Evolutionary conservation across 257 asterid genomes (phyloP).

Genomic region (Mitragyna speciosa): DNA sequence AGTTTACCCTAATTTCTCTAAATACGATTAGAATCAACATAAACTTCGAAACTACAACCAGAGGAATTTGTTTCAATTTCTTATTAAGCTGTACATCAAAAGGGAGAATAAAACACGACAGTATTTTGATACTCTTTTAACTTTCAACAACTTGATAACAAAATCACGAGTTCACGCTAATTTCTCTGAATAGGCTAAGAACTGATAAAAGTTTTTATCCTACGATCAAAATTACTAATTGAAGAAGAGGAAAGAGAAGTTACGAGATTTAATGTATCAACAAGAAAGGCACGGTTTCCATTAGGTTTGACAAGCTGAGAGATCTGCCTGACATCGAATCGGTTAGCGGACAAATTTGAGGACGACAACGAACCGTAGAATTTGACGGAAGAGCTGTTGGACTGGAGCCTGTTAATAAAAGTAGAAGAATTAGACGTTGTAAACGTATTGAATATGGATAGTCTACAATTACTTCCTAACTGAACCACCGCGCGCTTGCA

Average conservation of each 20-base stretch:
- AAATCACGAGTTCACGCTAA: not conserved
- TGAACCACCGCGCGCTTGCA: conserved; percentile 34
- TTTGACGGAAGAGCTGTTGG: conserved; percentile 8
- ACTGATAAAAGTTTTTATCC: not conserved
- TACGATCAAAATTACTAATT: not conserved
- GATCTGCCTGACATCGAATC: conserved; percentile 39
- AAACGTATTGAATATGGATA: conserved; percentile 25
- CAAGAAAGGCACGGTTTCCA: conserved; percentile 45
- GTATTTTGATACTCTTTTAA: not conserved
- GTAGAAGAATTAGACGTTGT: conserved; percentile 17
- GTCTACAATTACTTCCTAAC: conserved; percentile 25
- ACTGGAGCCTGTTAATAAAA: conserved; percentile 13
- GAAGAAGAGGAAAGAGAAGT: not conserved
- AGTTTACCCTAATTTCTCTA: not conserved
- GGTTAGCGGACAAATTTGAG: conserved; percentile 24
- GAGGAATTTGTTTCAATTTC: not conserved
- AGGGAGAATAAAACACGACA: not conserved
- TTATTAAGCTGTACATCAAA: not conserved
- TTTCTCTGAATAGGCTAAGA: not conserved
- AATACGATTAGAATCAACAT: not conserved
- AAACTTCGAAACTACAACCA: not conserved
- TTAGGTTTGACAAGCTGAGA: conserved; percentile 46
- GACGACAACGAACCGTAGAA: conserved; percentile 35
- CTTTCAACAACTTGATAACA: not conserved
- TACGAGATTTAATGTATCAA: conserved; percentile 61